Base-by-base conservation (phyloP, 305 asterid genomes). In the Solanum aculeatissimum region DNA sequence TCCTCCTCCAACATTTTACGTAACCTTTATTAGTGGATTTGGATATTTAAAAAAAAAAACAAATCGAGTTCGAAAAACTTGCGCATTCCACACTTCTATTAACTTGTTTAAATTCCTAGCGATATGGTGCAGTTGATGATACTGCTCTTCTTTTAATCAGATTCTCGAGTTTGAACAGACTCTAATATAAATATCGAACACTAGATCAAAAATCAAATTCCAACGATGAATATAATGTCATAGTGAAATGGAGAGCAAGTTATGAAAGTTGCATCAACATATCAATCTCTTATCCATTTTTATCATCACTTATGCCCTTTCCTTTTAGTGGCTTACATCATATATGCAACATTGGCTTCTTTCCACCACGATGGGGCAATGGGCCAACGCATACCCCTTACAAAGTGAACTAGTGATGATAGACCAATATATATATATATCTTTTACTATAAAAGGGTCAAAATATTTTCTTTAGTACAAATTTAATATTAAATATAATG, bases 271-370 rank as follows among this genome's bases (percentile, higher is more conserved):
- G 63, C 71, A 75, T 79, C 85, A 58, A 84, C 90, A 80, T 90
- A 92, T 92, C 94, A 91, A 84, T 89, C 94, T 91, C 91, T 91
- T 91, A 89, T 92, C 93, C 72, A 83, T 49, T 89, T 86, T 84
- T 45, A 25, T 74, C 40, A 45, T 74, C 80, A 72, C 80, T 72
- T 45, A 45, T 38, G 60, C 80, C 77, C 80, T 85, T 83, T 85
- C 79, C 58, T 88, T 79, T 68, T 91, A 91, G 81, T 84, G 91
- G 92, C 91, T 91, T 89, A 81, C 95, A 90, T 92, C 93, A 93
- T 83, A 92, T 77, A 85, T 88, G 88, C 92, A 87, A 81, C 83
- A 86, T 88, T 69, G 77, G 77, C 13, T 69, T 68, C 77, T 35
- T 58, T 68, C 77, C 77, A 35, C 77, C 77, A 68, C 77, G 13